Base-by-base conservation (phyloP, 352 stramenopile species). In the Plasmopara muralis region DNA sequence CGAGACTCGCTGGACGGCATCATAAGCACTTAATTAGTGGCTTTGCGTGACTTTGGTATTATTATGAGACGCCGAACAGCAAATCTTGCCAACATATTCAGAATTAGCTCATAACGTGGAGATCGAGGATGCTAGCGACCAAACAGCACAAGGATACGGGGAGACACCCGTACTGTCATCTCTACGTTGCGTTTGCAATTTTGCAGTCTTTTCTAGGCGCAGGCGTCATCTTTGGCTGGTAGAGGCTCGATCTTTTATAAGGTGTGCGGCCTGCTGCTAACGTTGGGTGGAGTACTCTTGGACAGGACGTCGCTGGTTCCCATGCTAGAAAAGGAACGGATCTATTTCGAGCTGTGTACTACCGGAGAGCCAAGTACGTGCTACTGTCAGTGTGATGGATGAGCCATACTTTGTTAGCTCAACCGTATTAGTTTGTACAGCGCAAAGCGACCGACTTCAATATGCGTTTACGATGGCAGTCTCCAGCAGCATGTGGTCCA, bases 141-240 rank as follows among this genome's bases (percentile, higher is more conserved):
- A 52, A 25, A 25, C 20, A 25, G 20, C 20, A 25, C 20, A 25
- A 64, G 51, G 60, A 72, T 42, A 64, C 42, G n/a, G 50, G 60
- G 18, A 57, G 33, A 29, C 54, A 66, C 37, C 52, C 53, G 14
- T 54, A 72, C 38, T 72, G 74, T 46, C 74, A 72, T 39, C 18
- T 72, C 40, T 72, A 77, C 34, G 68, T 83, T 15, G 50, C 34
- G 14, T 77, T 85, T 47, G 74, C 74, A 35, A 82, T 82, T 50
- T 68, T 80, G 44, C 72, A 85, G 55, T 85, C 72, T 49, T 82
- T 81, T 50, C 52, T 85, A 12, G 70, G 74, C 35, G 70, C 74
- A 14, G 74, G 74, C 34, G 57, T 85, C 43, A 80, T 83, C 53
- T 83, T 83, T 28, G 74, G 74, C 43, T 85, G 74, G 74, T 85